Evolutionary conservation across 2,329 filamentous ascomycete species (phyloP), one percentile per base, ranked within the genome.

Genomic region (Orbilia blumenaviensis): DNA sequence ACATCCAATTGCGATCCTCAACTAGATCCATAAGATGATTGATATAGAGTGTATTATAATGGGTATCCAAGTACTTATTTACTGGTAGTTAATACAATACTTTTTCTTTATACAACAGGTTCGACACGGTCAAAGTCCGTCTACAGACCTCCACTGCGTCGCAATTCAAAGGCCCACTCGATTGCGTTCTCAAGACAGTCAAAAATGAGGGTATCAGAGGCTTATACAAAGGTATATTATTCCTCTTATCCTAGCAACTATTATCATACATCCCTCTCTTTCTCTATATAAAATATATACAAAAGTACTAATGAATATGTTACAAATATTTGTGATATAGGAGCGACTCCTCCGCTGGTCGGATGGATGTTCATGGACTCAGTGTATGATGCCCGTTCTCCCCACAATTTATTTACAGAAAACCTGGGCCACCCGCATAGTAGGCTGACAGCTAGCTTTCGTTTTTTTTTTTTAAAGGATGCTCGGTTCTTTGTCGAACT

Each of bases 311-410:
- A 52, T 58, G 23, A 25, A 38, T 29, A 7, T 44, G 16, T 25
- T 56, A 56, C 16, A 25, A 46, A 23, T 46, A 46, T 4, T 6
- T 36, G 16, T 41, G 14, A 27, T 25, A 67, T 42, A 77, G 73
- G 94, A 80, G 93, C 93, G 9, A 92, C 92, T 27, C 94, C 94
- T 67, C 95, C 95, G 62, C 86, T 98, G 56, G 89, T 97, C 61
- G 95, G 95, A 80, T 98, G 95, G 95, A 97, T 98, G 91, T 92
- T 96, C 81, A 98, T 98, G 94, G 95, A 99, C 85, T 89, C 87
- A 66, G 82, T 91, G 85, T 87, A 82, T 78, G 84, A 48, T n/a
- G 36, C 29, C 38, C 21, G 5, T 34, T 44, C 64, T 44, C 41
- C 14, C 21, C 44, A 21, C 73, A 42, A 38, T 36, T 18, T 21